Percentiles rank a stretch among this genome's conserved stretches.
Evolutionary conservation across 2,329 filamentous ascomycete genomes (phyloP).

Genomic region (Clarireedia monteithiana): DNA sequence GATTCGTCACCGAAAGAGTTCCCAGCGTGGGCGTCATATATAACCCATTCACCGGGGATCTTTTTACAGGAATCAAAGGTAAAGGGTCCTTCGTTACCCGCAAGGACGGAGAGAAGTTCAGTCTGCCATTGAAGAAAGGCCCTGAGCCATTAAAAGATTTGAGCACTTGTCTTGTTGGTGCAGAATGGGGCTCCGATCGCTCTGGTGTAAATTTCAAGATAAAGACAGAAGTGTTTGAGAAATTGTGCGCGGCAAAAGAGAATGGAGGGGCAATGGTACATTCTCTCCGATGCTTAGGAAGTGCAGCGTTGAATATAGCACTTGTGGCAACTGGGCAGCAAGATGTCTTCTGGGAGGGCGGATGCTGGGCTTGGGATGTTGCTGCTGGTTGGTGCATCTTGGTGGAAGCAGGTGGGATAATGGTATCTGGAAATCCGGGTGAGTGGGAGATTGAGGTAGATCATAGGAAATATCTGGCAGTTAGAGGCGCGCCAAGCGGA

Average conservation of each 20-base stretch:
- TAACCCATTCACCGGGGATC: conserved; percentile 64
- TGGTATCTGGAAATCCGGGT: conserved; percentile 67
- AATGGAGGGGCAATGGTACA: conserved; percentile 70
- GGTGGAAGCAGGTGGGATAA: conserved; percentile 63
- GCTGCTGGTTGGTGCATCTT: conserved; percentile 75
- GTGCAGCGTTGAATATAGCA: conserved; percentile 68
- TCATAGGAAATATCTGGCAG: conserved; percentile 52
- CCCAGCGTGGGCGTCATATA: conserved; percentile 70
- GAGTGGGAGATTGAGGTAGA: conserved; percentile 59
- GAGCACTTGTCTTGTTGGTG: conserved; percentile 55
- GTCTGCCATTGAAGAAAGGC: conserved; percentile 39
- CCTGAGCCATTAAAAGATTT: conserved; percentile 53
- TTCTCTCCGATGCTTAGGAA: conserved; percentile 60
- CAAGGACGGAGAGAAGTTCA: conserved; percentile 32
- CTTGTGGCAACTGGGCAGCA: conserved; percentile 62
- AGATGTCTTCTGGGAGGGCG: conserved; percentile 76
- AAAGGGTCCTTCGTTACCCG: conserved; percentile 51
- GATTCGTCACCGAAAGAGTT: conserved; percentile 53
- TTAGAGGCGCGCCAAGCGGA: conserved; percentile 50
- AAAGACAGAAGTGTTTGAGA: conserved; percentile 59
- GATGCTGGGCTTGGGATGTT: conserved; percentile 81
- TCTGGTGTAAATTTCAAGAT: conserved; percentile 63
- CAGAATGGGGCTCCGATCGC: conserved; percentile 68
- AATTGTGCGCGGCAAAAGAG: conserved; percentile 49
- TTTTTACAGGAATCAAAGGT: conserved; percentile 63